Evolutionary conservation across 2,329 filamentous ascomycete species (phyloP), one percentile per base, ranked within the genome.

Genomic region (Cephalotrichum gorgonifer): DNA sequence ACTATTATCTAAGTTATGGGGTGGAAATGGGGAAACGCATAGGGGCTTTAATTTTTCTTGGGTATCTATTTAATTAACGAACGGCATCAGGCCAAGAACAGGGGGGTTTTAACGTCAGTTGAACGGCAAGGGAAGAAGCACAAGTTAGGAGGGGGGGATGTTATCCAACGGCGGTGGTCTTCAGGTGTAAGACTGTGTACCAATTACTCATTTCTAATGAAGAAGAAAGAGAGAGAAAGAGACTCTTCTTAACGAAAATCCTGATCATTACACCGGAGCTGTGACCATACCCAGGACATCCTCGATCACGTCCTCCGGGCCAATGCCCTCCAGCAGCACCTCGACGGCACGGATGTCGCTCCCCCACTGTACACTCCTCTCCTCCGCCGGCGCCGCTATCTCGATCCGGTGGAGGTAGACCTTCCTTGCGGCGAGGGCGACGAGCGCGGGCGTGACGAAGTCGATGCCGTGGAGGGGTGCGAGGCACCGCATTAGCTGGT

Each of bases 351-450:
- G 73, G 0, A 85, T 56, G 48, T 85, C 81, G 63, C 91, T 96
- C 0, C 93, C 93, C 81, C 94, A 98, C 63, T 95, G 88, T 71
- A 95, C 76, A 62, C 89, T 96, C 44, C 89, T 76, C 68, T 97
- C 93, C 50, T 81, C 79, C 53, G 80, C 76, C 1, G 87, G 76
- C 1, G 68, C 66, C 0, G 85, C 79, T 49, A 96, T 76, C 14
- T 78, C 66, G 28, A 98, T 81, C 8, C 89, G 83, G 67, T 98
- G 93, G 17, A 85, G 74, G 60, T 95, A 98, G 23, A 95, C 78
- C 68, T 97, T 97, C 52, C 80, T 80, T 2, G 85, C 83, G 5
- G 93, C 93, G 43, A 98, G 72, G 7, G 76, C 80, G 20, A 96
- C 83, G 25, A 97, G 76, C 1, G 88, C 86, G 0, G 93, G 91